Percentiles rank a stretch among this genome's conserved stretches.
These are phyloP conservation scores for Scedosporium dehoogii DNA, from an alignment of 2,329 filamentous ascomycete species.

Conservation along the genomic window DNA sequence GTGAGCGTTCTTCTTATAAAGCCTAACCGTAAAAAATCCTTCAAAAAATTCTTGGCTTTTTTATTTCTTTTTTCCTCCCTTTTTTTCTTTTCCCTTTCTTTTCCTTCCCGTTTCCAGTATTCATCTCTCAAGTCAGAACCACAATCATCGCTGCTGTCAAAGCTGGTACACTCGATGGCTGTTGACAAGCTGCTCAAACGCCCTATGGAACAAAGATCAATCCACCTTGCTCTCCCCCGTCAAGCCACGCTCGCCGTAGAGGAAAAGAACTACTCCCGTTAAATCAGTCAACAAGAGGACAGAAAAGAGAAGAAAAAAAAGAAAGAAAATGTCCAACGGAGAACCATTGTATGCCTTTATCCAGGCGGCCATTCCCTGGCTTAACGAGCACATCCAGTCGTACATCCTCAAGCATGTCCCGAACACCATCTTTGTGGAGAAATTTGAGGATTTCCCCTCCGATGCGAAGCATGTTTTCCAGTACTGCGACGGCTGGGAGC, in stretches of 20 bases:
- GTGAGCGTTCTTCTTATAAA: not conserved
- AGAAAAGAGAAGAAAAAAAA: not conserved
- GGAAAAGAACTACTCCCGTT: not conserved
- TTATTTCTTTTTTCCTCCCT: not conserved
- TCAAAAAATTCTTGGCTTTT: not conserved
- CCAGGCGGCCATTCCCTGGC: constrained; percentile 17
- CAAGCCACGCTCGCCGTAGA: constrained; percentile 6
- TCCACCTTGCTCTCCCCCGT: constrained; percentile 3
- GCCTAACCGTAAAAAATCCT: not conserved
- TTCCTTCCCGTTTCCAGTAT: not conserved
- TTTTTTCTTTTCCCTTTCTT: not conserved
- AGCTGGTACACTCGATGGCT: constrained; percentile 1
- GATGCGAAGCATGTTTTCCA: constrained; percentile 18
- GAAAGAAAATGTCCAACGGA: constrained; percentile 17
- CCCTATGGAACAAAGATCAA: not conserved
- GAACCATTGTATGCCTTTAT: constrained; percentile 18
- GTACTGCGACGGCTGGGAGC: constrained; percentile 23
- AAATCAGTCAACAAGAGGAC: not conserved
- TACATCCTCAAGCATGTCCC: constrained; percentile 20
- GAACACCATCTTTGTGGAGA: constrained; percentile 18
- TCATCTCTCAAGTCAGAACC: not conserved
- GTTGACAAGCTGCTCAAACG: not conserved
- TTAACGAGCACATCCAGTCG: constrained; percentile 20
- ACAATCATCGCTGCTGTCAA: not conserved
- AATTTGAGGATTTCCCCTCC: constrained; percentile 18